These are phyloP conservation scores for Endothia cerciana DNA, from an alignment of 2,329 filamentous ascomycete species.

Conservation along the genomic window DNA sequence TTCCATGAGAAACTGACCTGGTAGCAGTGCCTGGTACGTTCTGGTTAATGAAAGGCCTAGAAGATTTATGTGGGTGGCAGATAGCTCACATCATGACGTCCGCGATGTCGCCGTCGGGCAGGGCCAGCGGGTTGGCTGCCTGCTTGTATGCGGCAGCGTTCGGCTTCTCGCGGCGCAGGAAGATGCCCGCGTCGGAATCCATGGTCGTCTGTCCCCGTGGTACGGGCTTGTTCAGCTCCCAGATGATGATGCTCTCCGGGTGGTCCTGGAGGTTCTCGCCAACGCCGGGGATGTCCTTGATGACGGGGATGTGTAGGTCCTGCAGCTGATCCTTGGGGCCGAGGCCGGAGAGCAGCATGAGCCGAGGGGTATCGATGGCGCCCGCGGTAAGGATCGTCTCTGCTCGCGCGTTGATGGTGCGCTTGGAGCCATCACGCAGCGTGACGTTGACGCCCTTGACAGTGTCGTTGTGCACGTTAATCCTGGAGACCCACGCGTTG, in stretches of 20 bases:
- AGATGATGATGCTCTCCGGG: conserved; percentile 63
- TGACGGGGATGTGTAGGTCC: conserved; percentile 57
- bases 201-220: conserved; percentile 83
- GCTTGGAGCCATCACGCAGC: conserved; percentile 55
- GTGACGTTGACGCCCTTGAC: conserved; percentile 76
- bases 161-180: conserved; percentile 76
- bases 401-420: conserved; percentile 65
- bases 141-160: conserved; percentile 64
- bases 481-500: conserved; percentile 82
- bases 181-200: conserved; percentile 88
- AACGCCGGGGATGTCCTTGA: conserved; percentile 61
- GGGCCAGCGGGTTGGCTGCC: conserved; percentile 51
- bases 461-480: conserved; percentile 71
- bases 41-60: too few relatives aligned
- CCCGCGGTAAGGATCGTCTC: conserved; percentile 83
- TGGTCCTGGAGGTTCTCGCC: conserved; percentile 66
- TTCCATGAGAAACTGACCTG: conserved; percentile 88
- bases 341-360: conserved; percentile 62
- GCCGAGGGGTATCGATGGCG: conserved; percentile 78
- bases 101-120: conserved; percentile 72
- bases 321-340: conserved; percentile 59
- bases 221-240: conserved; percentile 79
- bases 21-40: too few relatives aligned
- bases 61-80: too few relatives aligned
- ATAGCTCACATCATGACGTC: conserved; percentile 97